Evolutionary conservation across 78 protist genomes (phyloP).

Genomic region (Dictyostelium purpureum): DNA sequence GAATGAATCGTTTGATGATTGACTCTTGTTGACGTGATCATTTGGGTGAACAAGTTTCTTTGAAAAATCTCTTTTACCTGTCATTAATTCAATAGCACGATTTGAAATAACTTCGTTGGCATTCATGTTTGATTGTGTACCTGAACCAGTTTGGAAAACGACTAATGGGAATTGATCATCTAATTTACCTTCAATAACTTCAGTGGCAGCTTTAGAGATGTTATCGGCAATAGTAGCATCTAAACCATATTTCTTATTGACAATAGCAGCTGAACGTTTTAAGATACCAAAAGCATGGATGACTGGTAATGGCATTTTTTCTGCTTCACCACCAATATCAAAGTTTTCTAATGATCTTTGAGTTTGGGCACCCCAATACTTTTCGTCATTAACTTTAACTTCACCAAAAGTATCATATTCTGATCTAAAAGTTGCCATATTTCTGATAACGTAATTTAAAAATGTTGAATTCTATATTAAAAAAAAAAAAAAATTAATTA

Average conservation of each 20-base stretch:
- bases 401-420: conserved; percentile 92
- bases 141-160: conserved; percentile 96
- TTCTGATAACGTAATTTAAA: not conserved
- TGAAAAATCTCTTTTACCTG: conserved; percentile 89
- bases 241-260: conserved; percentile 81
- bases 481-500: not conserved
- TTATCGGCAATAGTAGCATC: conserved; percentile 78
- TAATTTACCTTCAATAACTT: conserved; percentile 88
- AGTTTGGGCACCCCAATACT: conserved; percentile 95
- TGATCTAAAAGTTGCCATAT: conserved; percentile 68
- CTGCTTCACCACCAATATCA: conserved; percentile 85
- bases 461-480: not conserved
- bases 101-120: conserved; percentile 92
- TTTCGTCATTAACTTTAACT: conserved; percentile 77
- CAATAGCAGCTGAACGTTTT: conserved; percentile 93
- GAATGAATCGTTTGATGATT: conserved; percentile 96
- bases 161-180: conserved; percentile 96
- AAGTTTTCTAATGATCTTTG: conserved; percentile 93
- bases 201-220: conserved; percentile 89
- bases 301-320: conserved; percentile 85
- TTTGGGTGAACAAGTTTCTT: conserved; percentile 96
- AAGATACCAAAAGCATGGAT: conserved; percentile 92
- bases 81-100: conserved; percentile 90
- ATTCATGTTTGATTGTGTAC: conserved; percentile 98
- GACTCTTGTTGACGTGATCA: conserved; percentile 96